Evolutionary conservation across 495 filamentous ascomycete species (phyloP), one percentile per base, ranked within the genome.

Genomic region (Penicillium egyptiacum): DNA sequence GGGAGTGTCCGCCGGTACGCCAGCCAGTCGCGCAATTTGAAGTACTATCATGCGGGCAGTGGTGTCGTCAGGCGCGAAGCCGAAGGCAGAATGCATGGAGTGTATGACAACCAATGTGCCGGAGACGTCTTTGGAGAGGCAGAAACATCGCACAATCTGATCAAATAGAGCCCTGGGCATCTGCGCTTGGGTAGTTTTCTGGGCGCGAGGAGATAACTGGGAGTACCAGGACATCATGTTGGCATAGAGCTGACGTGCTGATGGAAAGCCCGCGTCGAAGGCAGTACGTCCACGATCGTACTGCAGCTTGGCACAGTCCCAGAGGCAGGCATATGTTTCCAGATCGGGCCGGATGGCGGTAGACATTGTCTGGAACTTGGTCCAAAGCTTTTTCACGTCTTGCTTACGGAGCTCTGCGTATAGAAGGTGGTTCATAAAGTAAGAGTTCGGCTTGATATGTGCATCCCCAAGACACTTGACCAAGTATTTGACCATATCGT

Each of bases 341-440:
- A 86, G 75, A 59, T 91, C 86, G 0, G 87, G 86, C 35, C 71
- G 65, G 10, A 86, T 70, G 16, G 60, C 45, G 61, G 72, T 57
- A 74, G 75, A 71, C 71, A 81, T 74, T 12, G 65, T 58, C 17
- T 75, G 61, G 64, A 84, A 91, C 41, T 84, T 79, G n/a, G 70
- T 60, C 72, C 83, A 83, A 1, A 86, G 79, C 25, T 72, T 63
- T 20, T 69, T 64, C 14, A 82, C 74, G 25, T 83, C 70, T 45
- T 77, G 79, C 66, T 69, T 84, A 58, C 68, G 80, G 56, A 81
- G 79, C 67, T 70, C 73, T 20, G 85, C 83, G 49, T 81, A 82
- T 25, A 92, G 79, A 20, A 91, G 70, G 57, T 90, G 86, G 69
- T 91, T 92, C 76, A 91, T 83, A 65, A 90, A 84, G 66, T 84